Base-by-base conservation (phyloP, 2,329 filamentous ascomycete genomes). In the Xylariaceae sp. region DNA sequence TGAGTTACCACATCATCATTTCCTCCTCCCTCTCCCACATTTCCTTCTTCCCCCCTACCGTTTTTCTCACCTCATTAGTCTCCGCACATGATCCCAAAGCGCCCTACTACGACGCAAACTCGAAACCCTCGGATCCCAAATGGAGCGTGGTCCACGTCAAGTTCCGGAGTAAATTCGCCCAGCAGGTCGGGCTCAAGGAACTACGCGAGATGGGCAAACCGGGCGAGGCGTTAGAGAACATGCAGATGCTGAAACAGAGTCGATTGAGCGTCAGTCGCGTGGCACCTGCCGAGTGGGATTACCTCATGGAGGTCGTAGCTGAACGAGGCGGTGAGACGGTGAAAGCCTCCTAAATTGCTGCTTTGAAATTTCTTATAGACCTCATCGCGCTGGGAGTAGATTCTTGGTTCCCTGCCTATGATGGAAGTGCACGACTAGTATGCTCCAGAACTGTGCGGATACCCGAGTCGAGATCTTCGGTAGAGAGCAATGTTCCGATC, bases 121-220 rank as follows among this genome's bases (percentile, higher is more conserved):
- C 86, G 2, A 82, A 79, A 54, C 72, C 78, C 43, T 73, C 79
- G 2, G 79, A 83, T 40, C 86, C 85, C 1, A 88, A 83, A 58
- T 98, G 93, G 93, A 88, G 83, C 42, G 79, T 93, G 16, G 93
- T 97, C 1, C 86, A 94, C 50, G 92, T 97, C 38, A 78, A 84
- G 58, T 96, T 95, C 64, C 82, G 86, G 46, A 83, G 82, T 63
- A 96, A 95, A 67, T 90, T 97, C 56, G 72, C 74, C 2, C 74
- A 81, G 12, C 77, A 82, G 1, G 78, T 97, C 45, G 76, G 77
- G 5, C 75, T 96, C 41, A 78, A 80, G 50, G 82, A 88, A 54
- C 75, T 96, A 36, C 84, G 86, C 43, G 76, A 77, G 27, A 73
- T 85, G 58, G 80, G 79, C 5, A 71, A 74, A 33, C 61, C 65